A percentile compares a stretch with the other conserved stretches of the same genome.
phyloP scores from a whole-genome alignment of 78 protist genomes.

The Dictyostelium purpureum region DNA sequence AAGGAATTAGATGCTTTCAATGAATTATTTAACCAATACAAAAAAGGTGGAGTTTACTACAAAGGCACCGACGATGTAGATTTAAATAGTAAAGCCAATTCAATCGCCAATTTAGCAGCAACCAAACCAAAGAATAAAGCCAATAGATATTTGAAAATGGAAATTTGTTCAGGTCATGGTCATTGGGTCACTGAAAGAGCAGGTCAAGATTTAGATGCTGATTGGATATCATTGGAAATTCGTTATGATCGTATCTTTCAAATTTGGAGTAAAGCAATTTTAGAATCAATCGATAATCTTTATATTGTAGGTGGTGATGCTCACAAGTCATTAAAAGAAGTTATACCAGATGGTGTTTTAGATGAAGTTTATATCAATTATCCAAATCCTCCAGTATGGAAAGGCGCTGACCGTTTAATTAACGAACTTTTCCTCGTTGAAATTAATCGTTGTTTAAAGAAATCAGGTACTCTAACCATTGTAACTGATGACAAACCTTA shows the following conservation, averaged over 20 bases:
- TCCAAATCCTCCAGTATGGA: conserved; percentile 89
- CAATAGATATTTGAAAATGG: conserved; percentile 24
- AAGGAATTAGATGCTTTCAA: neutral
- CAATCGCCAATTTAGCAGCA: neutral
- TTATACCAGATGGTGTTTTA: conserved; percentile 2
- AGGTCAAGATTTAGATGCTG: conserved; percentile 49
- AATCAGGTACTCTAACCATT: conserved; percentile 67
- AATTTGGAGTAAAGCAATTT: conserved; percentile 66
- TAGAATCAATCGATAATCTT: conserved; percentile 76
- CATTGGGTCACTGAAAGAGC: conserved; percentile 85
- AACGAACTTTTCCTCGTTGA: conserved; percentile 51
- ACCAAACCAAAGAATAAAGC: neutral
- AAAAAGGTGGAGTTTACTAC: neutral
- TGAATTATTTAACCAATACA: neutral
- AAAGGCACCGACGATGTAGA: neutral
- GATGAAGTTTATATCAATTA: conserved; percentile 83
- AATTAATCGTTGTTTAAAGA: conserved; percentile 72
- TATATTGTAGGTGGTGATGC: conserved; percentile 81
- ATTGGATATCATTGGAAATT: conserved; percentile 84
- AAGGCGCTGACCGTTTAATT: conserved; percentile 72
- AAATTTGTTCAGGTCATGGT: conserved; percentile 85
- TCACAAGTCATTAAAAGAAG: conserved; percentile 1
- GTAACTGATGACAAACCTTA: conserved; percentile 82
- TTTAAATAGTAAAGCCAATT: neutral
- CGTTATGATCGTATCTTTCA: conserved; percentile 84